These are phyloP conservation scores for Phlyctochytrium bullatum DNA, from an alignment of 192 early-diverging fungal species.

Conservation along the genomic window DNA sequence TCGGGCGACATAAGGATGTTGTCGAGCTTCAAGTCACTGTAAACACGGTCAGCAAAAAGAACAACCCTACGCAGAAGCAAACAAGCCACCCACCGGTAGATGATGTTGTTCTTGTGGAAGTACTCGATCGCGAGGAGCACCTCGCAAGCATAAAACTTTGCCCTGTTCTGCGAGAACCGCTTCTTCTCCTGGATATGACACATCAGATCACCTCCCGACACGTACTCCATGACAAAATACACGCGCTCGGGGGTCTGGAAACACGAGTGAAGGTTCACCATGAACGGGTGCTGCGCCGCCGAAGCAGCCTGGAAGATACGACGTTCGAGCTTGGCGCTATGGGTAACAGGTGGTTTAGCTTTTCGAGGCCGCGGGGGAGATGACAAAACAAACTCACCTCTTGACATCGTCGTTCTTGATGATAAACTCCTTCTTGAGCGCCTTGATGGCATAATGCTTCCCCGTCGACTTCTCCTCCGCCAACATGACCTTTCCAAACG, in stretches of 20 bases:
- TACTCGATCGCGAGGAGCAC: constrained; percentile 87
- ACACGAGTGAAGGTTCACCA: constrained; percentile 50
- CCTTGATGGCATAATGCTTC: too few relatives aligned
- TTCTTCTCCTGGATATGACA: constrained; percentile 68
- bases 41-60: too few relatives aligned
- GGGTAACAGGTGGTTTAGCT: constrained; percentile 86
- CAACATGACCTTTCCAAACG: constrained; percentile 79
- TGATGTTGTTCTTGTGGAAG: constrained; percentile 86
- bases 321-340: constrained; percentile 80
- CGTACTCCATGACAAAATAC: constrained; percentile 92
- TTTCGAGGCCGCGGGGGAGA: constrained; percentile 89
- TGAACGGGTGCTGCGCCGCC: constrained; percentile 74
- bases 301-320: constrained; percentile 86
- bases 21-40: too few relatives aligned
- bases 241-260: constrained; percentile 89
- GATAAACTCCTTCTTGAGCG: constrained; percentile 96
- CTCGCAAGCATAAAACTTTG: constrained; percentile 85
- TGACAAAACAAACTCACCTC: constrained; percentile 76
- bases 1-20: constrained; percentile 58
- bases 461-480: constrained; percentile 76
- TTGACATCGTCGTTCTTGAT: constrained; percentile 93
- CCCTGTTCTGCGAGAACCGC: constrained; percentile 57
- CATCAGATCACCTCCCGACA: constrained; percentile 94
- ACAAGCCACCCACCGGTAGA: constrained; percentile 58
- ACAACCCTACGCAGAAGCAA: too few relatives aligned